phyloP scores from a whole-genome alignment of 176 grass and related monocot species.

The Ananas comosus region DNA sequence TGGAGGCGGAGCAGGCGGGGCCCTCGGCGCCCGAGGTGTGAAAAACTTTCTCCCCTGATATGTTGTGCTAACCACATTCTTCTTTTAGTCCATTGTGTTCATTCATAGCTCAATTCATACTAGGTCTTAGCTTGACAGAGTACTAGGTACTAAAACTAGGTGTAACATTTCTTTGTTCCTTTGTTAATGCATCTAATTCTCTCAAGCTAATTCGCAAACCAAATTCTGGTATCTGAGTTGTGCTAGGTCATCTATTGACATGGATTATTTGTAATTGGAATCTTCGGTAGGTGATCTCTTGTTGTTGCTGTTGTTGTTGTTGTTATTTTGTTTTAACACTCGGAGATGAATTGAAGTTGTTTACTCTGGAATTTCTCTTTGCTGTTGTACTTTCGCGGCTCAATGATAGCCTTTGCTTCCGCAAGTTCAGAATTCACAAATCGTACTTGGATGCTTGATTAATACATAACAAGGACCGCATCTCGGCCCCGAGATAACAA shows the following conservation, averaged over 20 bases:
- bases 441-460: too few relatives aligned
- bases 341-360: not conserved
- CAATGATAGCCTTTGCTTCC: too few relatives aligned
- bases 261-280: not conserved
- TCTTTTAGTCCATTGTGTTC: not conserved
- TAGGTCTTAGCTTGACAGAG: not conserved
- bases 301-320: not conserved
- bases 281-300: too few relatives aligned
- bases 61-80: not conserved
- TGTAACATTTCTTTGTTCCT: not conserved
- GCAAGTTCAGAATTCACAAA: too few relatives aligned
- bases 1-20: not conserved
- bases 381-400: too few relatives aligned
- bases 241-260: not conserved
- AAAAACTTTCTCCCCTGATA: not conserved
- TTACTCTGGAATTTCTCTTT: not conserved
- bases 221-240: not conserved
- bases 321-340: not conserved
- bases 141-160: not conserved
- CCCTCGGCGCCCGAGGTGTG: not conserved
- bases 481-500: too few relatives aligned
- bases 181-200: not conserved
- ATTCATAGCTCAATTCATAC: not conserved
- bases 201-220: not conserved
- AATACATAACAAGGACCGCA: too few relatives aligned